A percentile compares a stretch with the other conserved stretches of the same genome.
Conservation (phyloP, 176 grass and related monocot genomes). For the Oryza coarctata region DNA sequence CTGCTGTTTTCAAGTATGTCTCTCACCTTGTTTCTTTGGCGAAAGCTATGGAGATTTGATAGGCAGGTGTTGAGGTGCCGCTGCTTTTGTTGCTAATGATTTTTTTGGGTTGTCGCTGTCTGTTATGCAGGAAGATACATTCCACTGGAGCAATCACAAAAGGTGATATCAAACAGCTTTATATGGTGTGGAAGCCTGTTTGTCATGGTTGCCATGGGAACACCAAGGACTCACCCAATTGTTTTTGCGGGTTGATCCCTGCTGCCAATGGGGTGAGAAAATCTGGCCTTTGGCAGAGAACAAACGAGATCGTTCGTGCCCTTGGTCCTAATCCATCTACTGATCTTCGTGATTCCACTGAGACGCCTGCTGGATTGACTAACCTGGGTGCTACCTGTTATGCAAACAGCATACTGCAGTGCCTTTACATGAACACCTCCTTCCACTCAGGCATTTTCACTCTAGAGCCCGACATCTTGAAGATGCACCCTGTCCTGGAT, state of each 20-base stretch:
- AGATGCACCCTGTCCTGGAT: constrained; percentile 79
- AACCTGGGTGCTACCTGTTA: constrained; percentile 95
- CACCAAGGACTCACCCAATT: constrained; percentile 90
- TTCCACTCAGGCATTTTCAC: constrained; percentile 79
- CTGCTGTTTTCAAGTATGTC: constrained; percentile 68
- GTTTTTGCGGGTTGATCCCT: constrained; percentile 85
- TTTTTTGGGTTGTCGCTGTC: neutral
- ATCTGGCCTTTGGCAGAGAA: constrained; percentile 85
- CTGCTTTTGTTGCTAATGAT: constrained; percentile 9
- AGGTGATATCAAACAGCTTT: constrained; percentile 70
- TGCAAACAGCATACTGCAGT: constrained; percentile 98
- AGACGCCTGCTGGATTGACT: constrained; percentile 89
- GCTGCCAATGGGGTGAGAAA: constrained; percentile 59
- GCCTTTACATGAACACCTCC: constrained; percentile 94
- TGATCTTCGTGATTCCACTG: constrained; percentile 63
- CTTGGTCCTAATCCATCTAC: constrained; percentile 70
- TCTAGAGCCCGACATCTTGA: constrained; percentile 67
- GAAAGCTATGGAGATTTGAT: neutral
- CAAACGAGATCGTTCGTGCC: constrained; percentile 57
- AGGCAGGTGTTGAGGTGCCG: neutral
- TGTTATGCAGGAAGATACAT: constrained; percentile 80
- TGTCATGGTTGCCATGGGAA: constrained; percentile 93
- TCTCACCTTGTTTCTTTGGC: constrained; percentile 17
- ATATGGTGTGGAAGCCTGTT: constrained; percentile 54
- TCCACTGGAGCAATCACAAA: constrained; percentile 55